Evolutionary conservation across 495 filamentous ascomycete species (phyloP).

Genomic region (Copromyces sp.): DNA sequence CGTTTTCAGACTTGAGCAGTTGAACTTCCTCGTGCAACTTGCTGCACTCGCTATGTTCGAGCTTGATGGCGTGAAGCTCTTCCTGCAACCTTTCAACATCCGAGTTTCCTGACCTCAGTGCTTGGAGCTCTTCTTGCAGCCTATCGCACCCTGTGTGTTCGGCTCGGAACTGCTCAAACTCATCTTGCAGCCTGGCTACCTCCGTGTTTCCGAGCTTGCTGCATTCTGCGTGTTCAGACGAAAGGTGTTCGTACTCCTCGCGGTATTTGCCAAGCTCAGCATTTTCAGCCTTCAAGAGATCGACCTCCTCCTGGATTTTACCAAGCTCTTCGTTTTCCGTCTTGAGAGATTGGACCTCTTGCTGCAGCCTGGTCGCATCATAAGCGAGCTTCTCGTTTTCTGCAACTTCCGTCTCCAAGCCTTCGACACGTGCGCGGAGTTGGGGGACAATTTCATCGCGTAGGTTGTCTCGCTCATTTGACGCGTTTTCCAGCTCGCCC

Average conservation of each 20-base stretch:
- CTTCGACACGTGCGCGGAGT: conserved; percentile 61
- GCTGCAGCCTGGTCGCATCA: conserved; percentile 67
- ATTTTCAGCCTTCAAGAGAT: conserved; percentile 1
- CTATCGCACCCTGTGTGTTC: background rate
- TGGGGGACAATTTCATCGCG: conserved; percentile 77
- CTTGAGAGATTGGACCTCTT: conserved; percentile 62
- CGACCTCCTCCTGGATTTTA: conserved; percentile 2
- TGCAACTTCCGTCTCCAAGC: conserved; percentile 57
- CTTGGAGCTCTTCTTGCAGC: background rate
- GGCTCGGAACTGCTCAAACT: conserved; percentile 2
- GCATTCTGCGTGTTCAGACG: background rate
- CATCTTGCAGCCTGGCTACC: background rate
- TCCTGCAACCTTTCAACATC: background rate
- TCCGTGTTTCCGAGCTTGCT: conserved; percentile 49
- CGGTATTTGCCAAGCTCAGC: background rate
- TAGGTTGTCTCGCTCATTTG: conserved; percentile 85
- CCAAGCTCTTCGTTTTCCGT: conserved; percentile 44
- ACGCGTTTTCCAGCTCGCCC: conserved; percentile 67
- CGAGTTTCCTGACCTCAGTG: background rate
- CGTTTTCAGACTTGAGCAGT: conserved; percentile 53
- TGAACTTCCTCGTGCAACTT: conserved; percentile 69
- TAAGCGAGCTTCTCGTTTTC: conserved; percentile 60
- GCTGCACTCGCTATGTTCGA: conserved; percentile 18
- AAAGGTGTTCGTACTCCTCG: background rate
- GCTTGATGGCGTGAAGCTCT: background rate